Evolutionary conservation across 1,284 basidiomycete species (phyloP).

Genomic region (Cystobasidium pallidum): DNA sequence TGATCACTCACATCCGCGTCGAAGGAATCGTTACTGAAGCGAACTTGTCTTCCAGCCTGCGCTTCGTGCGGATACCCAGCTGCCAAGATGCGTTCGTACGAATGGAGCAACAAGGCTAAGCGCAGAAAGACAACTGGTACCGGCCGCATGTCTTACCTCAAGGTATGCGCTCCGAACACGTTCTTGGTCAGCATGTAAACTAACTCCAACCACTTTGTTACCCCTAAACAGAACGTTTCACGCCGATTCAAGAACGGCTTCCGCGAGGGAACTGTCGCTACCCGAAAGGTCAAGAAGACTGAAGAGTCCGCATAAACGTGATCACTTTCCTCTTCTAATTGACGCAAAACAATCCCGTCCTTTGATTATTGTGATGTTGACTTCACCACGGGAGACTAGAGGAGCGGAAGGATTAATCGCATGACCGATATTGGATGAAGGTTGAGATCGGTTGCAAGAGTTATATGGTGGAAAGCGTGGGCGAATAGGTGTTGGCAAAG

Average conservation of each 20-base stretch:
- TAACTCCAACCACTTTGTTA: neutral
- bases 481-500: too few relatives aligned
- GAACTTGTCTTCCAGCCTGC: constrained; percentile 66
- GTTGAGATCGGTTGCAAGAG: constrained; percentile 4
- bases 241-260: constrained; percentile 94
- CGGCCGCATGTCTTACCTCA: constrained; percentile 94
- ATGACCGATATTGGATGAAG: neutral
- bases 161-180: constrained; percentile 59
- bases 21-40: neutral
- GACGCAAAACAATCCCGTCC: too few relatives aligned
- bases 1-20: neutral
- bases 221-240: constrained; percentile 63
- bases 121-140: constrained; percentile 91
- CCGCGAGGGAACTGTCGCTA: constrained; percentile 75
- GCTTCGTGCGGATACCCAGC: constrained; percentile 94
- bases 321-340: neutral
- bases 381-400: too few relatives aligned
- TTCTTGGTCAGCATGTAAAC: too few relatives aligned
- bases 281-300: constrained; percentile 60
- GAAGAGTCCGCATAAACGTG: constrained; percentile 39
- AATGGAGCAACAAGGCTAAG: constrained; percentile 99
- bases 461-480: neutral
- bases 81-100: constrained; percentile 92
- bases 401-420: neutral
- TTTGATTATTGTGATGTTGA: too few relatives aligned